Evolutionary conservation across 164 flowering plant species (phyloP).

Genomic region (Saururus chinensis): DNA sequence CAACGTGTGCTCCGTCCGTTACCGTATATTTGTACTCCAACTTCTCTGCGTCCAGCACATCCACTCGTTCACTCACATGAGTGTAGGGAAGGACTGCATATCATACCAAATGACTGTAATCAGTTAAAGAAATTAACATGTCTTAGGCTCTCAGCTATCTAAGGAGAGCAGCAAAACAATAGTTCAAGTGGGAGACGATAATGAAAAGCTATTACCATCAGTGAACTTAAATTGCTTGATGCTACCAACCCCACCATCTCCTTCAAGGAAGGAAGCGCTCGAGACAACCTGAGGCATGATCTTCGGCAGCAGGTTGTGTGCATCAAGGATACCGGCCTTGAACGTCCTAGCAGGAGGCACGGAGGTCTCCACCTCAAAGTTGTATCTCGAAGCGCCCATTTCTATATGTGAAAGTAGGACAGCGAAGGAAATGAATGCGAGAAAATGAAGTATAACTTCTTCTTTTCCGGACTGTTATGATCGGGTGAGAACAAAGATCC

Average conservation of each 20-base stretch:
- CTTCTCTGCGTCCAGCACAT: not conserved
- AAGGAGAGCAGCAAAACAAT: not conserved
- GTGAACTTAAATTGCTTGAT: slow-evolving; percentile 6
- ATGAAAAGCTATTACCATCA: not conserved
- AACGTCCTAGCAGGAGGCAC: slow-evolving; percentile 22
- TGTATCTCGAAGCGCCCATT: slow-evolving; percentile 5
- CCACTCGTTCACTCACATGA: slow-evolving; percentile 2
- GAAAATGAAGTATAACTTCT: no score
- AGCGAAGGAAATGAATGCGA: no score
- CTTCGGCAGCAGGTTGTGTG: slow-evolving; percentile 22
- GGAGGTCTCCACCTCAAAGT: slow-evolving; percentile 11
- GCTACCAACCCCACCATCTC: slow-evolving; percentile 8
- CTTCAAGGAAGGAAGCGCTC: not conserved
- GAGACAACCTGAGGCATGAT: slow-evolving; percentile 11
- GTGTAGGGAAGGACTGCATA: slow-evolving; percentile 2
- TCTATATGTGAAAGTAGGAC: no score
- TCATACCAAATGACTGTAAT: no score
- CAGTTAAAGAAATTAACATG: not conserved
- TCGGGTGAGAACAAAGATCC: no score
- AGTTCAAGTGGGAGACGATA: not conserved
- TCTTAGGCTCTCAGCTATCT: not conserved
- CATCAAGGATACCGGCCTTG: slow-evolving; percentile 23
- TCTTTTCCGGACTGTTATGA: no score
- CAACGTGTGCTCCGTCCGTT: slow-evolving; percentile 1
- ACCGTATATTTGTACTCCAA: slow-evolving; percentile 1